Evolutionary conservation across 768 basidiomycete genomes (phyloP).

Genomic region (Hericium rajendrae): DNA sequence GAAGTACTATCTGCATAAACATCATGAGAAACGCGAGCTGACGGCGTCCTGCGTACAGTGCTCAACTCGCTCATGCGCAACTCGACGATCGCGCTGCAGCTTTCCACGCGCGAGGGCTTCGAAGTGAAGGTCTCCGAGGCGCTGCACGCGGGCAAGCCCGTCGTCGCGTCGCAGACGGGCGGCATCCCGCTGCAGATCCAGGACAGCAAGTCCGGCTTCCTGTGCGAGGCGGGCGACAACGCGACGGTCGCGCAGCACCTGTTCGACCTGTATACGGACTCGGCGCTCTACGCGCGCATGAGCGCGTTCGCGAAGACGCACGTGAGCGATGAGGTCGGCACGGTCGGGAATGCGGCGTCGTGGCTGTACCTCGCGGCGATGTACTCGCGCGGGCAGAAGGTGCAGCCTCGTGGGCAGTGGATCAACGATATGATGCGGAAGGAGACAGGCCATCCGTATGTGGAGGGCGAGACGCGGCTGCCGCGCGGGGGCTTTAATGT

Average conservation of each 20-base stretch:
- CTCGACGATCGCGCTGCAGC: slow-evolving; percentile 81
- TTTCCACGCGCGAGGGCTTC: slow-evolving; percentile 91
- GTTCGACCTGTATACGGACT: slow-evolving; percentile 69
- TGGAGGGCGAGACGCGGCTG: slow-evolving; percentile 56
- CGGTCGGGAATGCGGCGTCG: slow-evolving; percentile 66
- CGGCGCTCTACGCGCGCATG: slow-evolving; percentile 38
- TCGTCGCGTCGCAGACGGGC: slow-evolving; percentile 78
- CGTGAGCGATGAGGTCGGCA: slow-evolving; percentile 77
- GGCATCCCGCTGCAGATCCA: slow-evolving; percentile 91
- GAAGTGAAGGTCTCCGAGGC: slow-evolving; percentile 97
- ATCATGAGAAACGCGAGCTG: neutral
- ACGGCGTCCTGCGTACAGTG: slow-evolving; percentile 31
- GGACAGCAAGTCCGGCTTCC: slow-evolving; percentile 80
- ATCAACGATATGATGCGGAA: slow-evolving; percentile 71
- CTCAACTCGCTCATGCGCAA: slow-evolving; percentile 86
- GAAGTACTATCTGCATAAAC: neutral
- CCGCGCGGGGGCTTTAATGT: slow-evolving; percentile 34
- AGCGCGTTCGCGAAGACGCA: slow-evolving; percentile 52
- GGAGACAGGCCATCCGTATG: slow-evolving; percentile 67
- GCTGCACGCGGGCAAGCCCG: slow-evolving; percentile 81
- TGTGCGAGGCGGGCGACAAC: slow-evolving; percentile 73
- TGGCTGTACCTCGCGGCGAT: slow-evolving; percentile 72
- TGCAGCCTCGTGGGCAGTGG: slow-evolving; percentile 78
- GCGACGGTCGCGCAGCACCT: slow-evolving; percentile 66
- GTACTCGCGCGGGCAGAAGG: slow-evolving; percentile 65